These are phyloP conservation scores for Acrocalymma vagum DNA, from an alignment of 2,329 filamentous ascomycete genomes.

Conservation along the genomic window DNA sequence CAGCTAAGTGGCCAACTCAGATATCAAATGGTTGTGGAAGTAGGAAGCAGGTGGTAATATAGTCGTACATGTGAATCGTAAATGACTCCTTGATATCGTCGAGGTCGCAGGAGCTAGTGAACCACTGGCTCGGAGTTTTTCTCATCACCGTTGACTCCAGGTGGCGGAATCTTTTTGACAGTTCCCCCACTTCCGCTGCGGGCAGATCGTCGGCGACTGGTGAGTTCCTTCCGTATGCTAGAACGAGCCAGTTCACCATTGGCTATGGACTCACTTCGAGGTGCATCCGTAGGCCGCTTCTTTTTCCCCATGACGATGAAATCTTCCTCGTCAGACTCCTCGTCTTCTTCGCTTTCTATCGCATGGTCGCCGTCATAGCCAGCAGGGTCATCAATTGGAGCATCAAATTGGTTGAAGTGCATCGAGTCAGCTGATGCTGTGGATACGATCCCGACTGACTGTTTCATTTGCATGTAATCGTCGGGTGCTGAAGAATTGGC, in stretches of 20 bases:
- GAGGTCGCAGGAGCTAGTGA: background rate
- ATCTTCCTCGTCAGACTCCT: slow-evolving; percentile 51
- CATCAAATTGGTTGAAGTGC: slow-evolving; percentile 36
- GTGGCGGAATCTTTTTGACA: slow-evolving; percentile 56
- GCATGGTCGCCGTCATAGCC: slow-evolving; percentile 52
- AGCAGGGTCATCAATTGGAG: slow-evolving; percentile 41
- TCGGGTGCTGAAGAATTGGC: slow-evolving; percentile 55
- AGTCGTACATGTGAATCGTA: slow-evolving; percentile 18
- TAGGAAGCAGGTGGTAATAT: too few species aligned
- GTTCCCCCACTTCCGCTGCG: slow-evolving; percentile 60
- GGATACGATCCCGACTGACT: slow-evolving; percentile 26
- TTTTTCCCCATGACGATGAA: slow-evolving; percentile 49
- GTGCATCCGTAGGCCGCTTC: slow-evolving; percentile 39
- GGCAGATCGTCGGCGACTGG: slow-evolving; percentile 48
- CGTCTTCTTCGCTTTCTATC: slow-evolving; percentile 52
- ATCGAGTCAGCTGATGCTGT: slow-evolving; percentile 47
- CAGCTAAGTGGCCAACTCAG: slow-evolving; percentile 1
- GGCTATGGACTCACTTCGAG: slow-evolving; percentile 47
- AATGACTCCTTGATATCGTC: slow-evolving; percentile 1
- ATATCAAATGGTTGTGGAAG: too few species aligned
- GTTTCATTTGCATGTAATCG: slow-evolving; percentile 33
- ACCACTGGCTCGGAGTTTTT: slow-evolving; percentile 8
- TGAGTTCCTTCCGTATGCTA: slow-evolving; percentile 30
- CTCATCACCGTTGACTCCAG: slow-evolving; percentile 21
- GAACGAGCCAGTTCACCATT: slow-evolving; percentile 46